Conservation (phyloP, 2,329 filamentous ascomycete genomes). For the Pseudogymnoascus sp. region DNA sequence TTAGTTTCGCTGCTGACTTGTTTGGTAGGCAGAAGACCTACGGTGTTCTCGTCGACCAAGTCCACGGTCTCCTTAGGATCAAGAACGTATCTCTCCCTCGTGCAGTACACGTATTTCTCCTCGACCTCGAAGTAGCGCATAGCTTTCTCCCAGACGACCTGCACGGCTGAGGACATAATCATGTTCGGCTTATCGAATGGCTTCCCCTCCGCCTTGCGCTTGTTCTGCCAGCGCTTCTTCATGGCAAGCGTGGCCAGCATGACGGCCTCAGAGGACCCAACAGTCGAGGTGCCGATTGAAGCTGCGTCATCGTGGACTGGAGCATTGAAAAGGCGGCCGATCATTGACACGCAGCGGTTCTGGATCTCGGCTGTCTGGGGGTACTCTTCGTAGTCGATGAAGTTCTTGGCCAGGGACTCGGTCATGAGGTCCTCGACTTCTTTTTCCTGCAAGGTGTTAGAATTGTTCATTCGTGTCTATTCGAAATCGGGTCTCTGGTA, state of each 20-base stretch:
- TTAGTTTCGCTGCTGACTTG: background rate
- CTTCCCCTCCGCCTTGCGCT: slow-evolving; percentile 74
- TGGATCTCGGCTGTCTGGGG: slow-evolving; percentile 77
- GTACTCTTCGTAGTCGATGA: slow-evolving; percentile 84
- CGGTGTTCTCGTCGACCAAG: slow-evolving; percentile 56
- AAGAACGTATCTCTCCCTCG: slow-evolving; percentile 52
- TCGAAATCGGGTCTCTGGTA: background rate
- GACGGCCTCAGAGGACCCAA: slow-evolving; percentile 85
- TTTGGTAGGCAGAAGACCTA: slow-evolving; percentile 43
- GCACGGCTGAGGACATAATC: slow-evolving; percentile 90
- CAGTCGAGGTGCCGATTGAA: slow-evolving; percentile 77
- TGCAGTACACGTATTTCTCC: slow-evolving; percentile 68
- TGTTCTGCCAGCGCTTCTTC: slow-evolving; percentile 92
- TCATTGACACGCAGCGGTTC: slow-evolving; percentile 88
- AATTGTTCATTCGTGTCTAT: background rate
- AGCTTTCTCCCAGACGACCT: slow-evolving; percentile 96
- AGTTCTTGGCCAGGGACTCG: slow-evolving; percentile 89
- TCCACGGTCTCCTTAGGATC: slow-evolving; percentile 53
- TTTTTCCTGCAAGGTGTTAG: slow-evolving; percentile 55
- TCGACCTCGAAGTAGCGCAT: slow-evolving; percentile 87
- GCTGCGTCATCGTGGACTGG: slow-evolving; percentile 49
- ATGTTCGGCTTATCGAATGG: slow-evolving; percentile 76
- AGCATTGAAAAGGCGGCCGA: slow-evolving; percentile 79
- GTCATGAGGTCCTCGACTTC: slow-evolving; percentile 94
- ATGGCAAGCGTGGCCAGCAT: slow-evolving; percentile 79